Conservation (phyloP, 1,139 yeast species). For the Debaryomyces subglobosus region DNA sequence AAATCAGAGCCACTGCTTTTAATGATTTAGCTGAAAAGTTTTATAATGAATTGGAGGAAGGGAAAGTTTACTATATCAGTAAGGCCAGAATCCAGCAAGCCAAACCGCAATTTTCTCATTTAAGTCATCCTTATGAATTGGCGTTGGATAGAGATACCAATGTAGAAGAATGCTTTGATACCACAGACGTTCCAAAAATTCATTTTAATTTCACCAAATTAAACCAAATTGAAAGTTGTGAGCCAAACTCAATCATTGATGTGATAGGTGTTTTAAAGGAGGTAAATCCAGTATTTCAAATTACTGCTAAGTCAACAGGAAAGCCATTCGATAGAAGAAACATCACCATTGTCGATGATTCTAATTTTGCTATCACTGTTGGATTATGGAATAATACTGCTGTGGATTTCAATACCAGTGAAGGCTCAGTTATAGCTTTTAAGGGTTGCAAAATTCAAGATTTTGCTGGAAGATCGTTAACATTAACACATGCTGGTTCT, state of each 20-base stretch:
- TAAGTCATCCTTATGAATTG: constrained; percentile 88
- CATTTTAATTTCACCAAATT: constrained; percentile 77
- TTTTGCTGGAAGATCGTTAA: constrained; percentile 83
- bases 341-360: constrained; percentile 80
- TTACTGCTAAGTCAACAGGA: constrained; percentile 91
- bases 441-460: constrained; percentile 91
- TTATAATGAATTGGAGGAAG: constrained; percentile 78
- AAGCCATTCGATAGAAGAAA: constrained; percentile 92
- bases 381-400: constrained; percentile 95
- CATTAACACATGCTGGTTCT: constrained; percentile 79
- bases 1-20: constrained; percentile 94
- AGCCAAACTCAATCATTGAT: constrained; percentile 75
- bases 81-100: constrained; percentile 83
- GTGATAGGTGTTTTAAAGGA: constrained; percentile 84
- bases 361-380: constrained; percentile 72
- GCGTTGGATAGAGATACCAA: constrained; percentile 78
- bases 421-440: constrained; percentile 86
- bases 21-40: constrained; percentile 83
- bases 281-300: constrained; percentile 73
- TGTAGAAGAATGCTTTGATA: constrained; percentile 71
- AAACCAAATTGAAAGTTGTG: constrained; percentile 64
- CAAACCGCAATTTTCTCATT: constrained; percentile 82
- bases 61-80: constrained; percentile 83
- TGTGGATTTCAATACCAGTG: constrained; percentile 68
- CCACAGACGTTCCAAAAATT: constrained; percentile 71